A percentile compares a stretch with the other conserved stretches of the same genome.
Conservation (phyloP, 2,329 filamentous ascomycete genomes). For the Aspergillus udagawae region DNA sequence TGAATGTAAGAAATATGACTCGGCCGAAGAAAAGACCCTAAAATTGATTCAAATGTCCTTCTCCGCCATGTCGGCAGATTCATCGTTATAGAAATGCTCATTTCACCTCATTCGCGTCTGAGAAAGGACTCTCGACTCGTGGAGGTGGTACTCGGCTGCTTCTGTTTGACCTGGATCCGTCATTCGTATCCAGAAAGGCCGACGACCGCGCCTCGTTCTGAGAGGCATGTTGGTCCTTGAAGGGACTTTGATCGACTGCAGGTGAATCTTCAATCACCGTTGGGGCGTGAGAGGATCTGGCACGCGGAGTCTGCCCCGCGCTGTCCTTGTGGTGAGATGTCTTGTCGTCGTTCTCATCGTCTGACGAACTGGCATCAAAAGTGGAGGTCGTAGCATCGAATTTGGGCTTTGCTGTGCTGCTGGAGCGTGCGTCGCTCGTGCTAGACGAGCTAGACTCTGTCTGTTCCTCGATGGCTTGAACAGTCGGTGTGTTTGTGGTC, state of each 20-base stretch:
- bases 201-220: slow-evolving; percentile 19
- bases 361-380: slow-evolving; percentile 32
- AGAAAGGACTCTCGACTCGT: slow-evolving; percentile 41
- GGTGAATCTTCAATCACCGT: slow-evolving; percentile 29
- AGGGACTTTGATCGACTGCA: slow-evolving; percentile 22
- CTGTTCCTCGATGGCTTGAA: slow-evolving; percentile 17
- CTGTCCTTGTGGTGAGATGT: slow-evolving; percentile 5
- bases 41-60: not conserved
- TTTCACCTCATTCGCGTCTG: slow-evolving; percentile 42
- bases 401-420: slow-evolving; percentile 10
- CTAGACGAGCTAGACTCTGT: slow-evolving; percentile 10
- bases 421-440: slow-evolving; percentile 13
- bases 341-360: slow-evolving; percentile 24
- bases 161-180: slow-evolving; percentile 26
- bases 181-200: slow-evolving; percentile 11
- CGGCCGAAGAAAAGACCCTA: not conserved
- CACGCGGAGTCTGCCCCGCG: slow-evolving; percentile 17
- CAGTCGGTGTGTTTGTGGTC: slow-evolving; percentile 14
- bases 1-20: slow-evolving; percentile 1
- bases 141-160: slow-evolving; percentile 25
- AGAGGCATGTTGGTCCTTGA: slow-evolving; percentile 24
- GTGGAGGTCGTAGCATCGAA: slow-evolving; percentile 23
- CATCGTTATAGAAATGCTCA: slow-evolving; percentile 14
- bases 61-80: not conserved
- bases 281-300: slow-evolving; percentile 20